These are phyloP conservation scores for Barnettozyma wickerhamii DNA, from an alignment of 805 yeast species.

Conservation along the genomic window DNA sequence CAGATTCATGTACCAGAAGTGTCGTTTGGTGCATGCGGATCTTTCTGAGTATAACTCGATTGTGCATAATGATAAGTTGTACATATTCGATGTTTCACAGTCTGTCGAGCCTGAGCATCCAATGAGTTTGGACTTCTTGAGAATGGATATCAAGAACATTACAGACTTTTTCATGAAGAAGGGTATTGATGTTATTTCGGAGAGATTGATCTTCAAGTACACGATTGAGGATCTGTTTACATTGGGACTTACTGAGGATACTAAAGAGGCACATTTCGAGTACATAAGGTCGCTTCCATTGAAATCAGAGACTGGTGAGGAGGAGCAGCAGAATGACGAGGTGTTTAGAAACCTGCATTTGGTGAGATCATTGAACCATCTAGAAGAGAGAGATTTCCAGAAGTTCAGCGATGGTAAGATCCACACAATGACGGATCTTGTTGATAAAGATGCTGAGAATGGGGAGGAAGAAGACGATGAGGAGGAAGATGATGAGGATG, in stretches of 20 bases:
- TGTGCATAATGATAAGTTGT: constrained; percentile 72
- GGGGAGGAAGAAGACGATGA: constrained; percentile 23
- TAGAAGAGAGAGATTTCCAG: constrained; percentile 87
- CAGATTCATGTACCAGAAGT: constrained; percentile 81
- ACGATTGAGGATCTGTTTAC: constrained; percentile 47
- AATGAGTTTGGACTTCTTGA: constrained; percentile 85
- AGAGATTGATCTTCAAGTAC: constrained; percentile 75
- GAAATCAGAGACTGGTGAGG: constrained; percentile 44
- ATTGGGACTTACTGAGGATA: constrained; percentile 35
- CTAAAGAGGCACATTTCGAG: constrained; percentile 34
- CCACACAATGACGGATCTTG: constrained; percentile 65
- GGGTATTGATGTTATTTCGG: constrained; percentile 75
- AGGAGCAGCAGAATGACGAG: constrained; percentile 71
- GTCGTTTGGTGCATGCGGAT: constrained; percentile 95
- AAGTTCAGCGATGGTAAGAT: constrained; percentile 77
- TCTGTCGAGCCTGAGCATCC: constrained; percentile 98
- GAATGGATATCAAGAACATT: constrained; percentile 97
- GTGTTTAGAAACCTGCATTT: constrained; percentile 78
- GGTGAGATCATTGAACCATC: constrained; percentile 73
- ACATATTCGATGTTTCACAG: constrained; percentile 95
- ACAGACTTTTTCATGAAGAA: constrained; percentile 79
- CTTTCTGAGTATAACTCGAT: constrained; percentile 91
- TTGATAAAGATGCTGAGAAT: constrained; percentile 31
- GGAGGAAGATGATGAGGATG: constrained; percentile 24
- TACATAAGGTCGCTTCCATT: constrained; percentile 51